phyloP scores from a whole-genome alignment of 1,139 yeast species.

The Pichia sp. region DNA sequence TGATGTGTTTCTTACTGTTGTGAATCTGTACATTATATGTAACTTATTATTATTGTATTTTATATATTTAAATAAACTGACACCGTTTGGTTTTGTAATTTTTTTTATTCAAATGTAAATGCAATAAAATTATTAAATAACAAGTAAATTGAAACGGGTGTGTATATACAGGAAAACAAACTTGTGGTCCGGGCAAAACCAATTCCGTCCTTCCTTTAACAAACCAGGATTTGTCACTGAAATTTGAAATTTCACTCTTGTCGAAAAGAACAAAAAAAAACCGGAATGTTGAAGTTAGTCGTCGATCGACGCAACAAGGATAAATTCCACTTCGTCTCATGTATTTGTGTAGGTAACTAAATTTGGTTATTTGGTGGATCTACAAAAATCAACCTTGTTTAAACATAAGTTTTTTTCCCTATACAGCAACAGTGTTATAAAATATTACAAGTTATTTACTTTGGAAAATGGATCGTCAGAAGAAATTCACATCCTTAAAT shows the following conservation, averaged over 20 bases:
- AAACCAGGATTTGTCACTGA: background rate
- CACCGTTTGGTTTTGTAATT: background rate
- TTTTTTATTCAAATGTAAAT: background rate
- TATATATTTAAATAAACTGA: background rate
- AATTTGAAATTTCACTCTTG: background rate
- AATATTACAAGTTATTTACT: background rate
- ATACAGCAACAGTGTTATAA: background rate
- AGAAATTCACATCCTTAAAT: background rate
- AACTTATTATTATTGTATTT: background rate
- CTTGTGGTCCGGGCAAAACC: background rate
- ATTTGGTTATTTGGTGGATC: background rate
- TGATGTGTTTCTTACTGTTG: conserved; percentile 3
- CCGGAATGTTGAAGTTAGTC: background rate
- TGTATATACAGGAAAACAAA: background rate
- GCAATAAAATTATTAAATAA: background rate
- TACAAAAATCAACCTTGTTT: background rate
- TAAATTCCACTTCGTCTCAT: background rate
- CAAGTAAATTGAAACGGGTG: background rate
- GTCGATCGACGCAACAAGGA: background rate
- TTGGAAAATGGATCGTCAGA: background rate
- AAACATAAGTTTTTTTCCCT: background rate
- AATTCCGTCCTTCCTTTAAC: too few relatives aligned
- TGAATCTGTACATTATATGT: conserved; percentile 7
- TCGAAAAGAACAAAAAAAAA: background rate
- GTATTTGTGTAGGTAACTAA: background rate